Conservation (phyloP, 768 basidiomycete species). For the Auricularia sp. region DNA sequence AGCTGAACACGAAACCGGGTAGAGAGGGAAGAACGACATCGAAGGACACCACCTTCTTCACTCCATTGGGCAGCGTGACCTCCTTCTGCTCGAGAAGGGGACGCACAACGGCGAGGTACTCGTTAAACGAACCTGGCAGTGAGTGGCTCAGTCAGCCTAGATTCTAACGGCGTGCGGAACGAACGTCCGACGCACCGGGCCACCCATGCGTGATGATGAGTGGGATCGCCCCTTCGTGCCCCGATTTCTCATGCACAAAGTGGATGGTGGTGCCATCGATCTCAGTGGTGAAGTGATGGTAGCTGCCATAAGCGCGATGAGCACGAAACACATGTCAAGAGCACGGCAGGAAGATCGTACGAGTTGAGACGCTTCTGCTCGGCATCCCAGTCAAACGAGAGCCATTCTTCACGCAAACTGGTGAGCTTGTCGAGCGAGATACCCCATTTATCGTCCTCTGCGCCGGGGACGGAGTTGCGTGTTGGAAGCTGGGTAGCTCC, state of each 20-base stretch:
- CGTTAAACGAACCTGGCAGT: not conserved
- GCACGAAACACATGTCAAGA: too few species aligned
- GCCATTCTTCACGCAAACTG: too few species aligned
- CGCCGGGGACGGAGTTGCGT: too few species aligned
- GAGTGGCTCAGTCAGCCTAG: too few species aligned
- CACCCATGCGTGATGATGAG: conserved; percentile 8
- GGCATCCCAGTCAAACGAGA: too few species aligned
- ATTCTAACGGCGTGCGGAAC: too few species aligned
- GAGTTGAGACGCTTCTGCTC: too few species aligned
- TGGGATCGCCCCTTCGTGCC: conserved; percentile 1
- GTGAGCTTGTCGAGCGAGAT: too few species aligned
- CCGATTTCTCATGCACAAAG: conserved; percentile 6
- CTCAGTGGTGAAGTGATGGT: too few species aligned
- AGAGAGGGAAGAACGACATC: conserved; percentile 8
- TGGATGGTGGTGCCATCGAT: conserved; percentile 3
- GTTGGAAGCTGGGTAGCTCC: too few species aligned
- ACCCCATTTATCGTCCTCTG: not conserved
- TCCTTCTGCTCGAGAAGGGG: not conserved
- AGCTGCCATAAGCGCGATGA: too few species aligned
- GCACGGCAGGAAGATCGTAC: too few species aligned
- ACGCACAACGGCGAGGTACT: conserved; percentile 3
- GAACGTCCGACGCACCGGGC: conserved; percentile 2
- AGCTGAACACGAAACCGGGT: conserved; percentile 16
- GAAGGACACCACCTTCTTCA: conserved; percentile 1
- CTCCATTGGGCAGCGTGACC: not conserved